phyloP scores from a whole-genome alignment of 2,329 filamentous ascomycete genomes.

The Ophiosphaerella narmari region DNA sequence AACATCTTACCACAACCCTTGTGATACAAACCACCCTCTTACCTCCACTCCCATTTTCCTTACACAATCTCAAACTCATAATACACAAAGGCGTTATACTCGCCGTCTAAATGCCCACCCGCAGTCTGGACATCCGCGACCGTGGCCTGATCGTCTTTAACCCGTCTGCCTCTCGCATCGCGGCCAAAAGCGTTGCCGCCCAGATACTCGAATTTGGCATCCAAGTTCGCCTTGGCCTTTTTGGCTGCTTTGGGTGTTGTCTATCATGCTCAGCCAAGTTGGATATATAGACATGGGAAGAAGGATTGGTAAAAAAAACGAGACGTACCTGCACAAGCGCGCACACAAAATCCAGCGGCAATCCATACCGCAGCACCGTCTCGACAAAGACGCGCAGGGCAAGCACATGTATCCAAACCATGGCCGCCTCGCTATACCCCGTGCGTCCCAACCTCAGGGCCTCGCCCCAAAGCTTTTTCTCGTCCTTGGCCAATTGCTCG shows the following conservation, averaged over 20 bases:
- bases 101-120: slow-evolving; percentile 69
- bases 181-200: slow-evolving; percentile 91
- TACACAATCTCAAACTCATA: slow-evolving; percentile 82
- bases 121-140: slow-evolving; percentile 84
- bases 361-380: slow-evolving; percentile 92
- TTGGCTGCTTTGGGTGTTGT: slow-evolving; percentile 80
- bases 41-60: neutral
- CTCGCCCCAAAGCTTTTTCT: slow-evolving; percentile 91
- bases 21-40: too few species aligned
- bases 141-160: slow-evolving; percentile 82
- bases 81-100: slow-evolving; percentile 96
- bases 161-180: slow-evolving; percentile 90
- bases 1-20: too few species aligned
- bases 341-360: slow-evolving; percentile 87
- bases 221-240: slow-evolving; percentile 70
- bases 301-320: neutral
- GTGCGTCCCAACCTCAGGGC: slow-evolving; percentile 83
- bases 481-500: slow-evolving; percentile 78
- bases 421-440: slow-evolving; percentile 94
- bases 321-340: slow-evolving; percentile 74
- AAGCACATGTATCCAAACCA: slow-evolving; percentile 93
- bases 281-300: too few species aligned
- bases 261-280: slow-evolving; percentile 52
- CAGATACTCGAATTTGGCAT: slow-evolving; percentile 85
- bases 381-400: slow-evolving; percentile 94